Base-by-base conservation (phyloP, 129 eudicot species). In the Dittrichia graveolens region DNA sequence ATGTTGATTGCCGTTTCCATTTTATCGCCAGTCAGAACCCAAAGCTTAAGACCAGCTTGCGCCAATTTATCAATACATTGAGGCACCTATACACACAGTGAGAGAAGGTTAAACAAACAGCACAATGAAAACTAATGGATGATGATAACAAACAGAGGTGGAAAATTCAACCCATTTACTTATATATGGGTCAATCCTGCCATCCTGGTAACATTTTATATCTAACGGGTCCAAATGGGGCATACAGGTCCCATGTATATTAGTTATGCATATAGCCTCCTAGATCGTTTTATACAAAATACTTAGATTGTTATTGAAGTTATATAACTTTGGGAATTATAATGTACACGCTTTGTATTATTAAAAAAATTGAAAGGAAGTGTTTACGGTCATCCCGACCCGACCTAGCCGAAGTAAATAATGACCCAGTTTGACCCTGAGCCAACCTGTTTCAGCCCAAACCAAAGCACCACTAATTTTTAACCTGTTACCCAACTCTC, bases 1-100 rank as follows among this genome's bases (percentile, higher is more conserved):
- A 95, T 95, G 83, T 95, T 95, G 46, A 95, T 95, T 53, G 99
- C 99, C 48, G 99, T 95, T 90, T 95, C 99, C 99, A 95, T 95
- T 83, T 95, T 95, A 80, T 95, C 99, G 45, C 99, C 99, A 35
- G 99, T 95, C 75, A 95, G 88, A 53, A 95, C 97, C 99, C 99
- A 95, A 77, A 95, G 71, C 86, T 95, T 95, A 72, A 95, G 92
- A 69, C 99, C 99, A 35, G 99, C 99, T 80, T 95, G 97, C 12
- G 99, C 99, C 70, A 95, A 80, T 85, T 95, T 95, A 83, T 95
- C 99, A 34, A 95, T 95, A 56, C 99, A 95, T 80, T 86, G 96
- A 73, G 99, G 99, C 74, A 95, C 99, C 99, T 95, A 55, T 5
- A 81, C 68, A 70, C 24, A 31, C 24, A 24, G 61, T 8, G 39